These are phyloP conservation scores for Alternaria triticimaculans DNA, from an alignment of 2,329 filamentous ascomycete genomes.

Conservation along the genomic window DNA sequence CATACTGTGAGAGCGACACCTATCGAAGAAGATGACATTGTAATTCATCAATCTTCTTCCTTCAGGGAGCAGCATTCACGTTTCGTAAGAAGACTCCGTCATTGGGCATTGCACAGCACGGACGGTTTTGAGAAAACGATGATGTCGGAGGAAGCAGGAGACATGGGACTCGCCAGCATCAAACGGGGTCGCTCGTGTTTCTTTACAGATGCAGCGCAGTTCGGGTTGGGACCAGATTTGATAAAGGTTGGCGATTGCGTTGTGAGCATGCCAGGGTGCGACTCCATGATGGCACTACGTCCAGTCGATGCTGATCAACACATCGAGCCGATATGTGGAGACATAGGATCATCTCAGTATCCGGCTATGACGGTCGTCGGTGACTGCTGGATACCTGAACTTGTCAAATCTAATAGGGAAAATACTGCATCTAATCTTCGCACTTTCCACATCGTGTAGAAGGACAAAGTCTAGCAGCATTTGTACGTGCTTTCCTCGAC, in stretches of 20 bases:
- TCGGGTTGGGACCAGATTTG: not conserved
- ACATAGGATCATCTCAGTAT: not conserved
- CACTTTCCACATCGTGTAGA: not conserved
- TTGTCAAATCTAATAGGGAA: not conserved
- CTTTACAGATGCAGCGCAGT: not conserved
- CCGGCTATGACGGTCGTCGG: not conserved
- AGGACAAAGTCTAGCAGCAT: not conserved
- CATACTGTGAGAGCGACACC: not conserved
- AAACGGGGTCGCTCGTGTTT: not conserved
- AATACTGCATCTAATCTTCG: not conserved
- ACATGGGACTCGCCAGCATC: not conserved
- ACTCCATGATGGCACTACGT: not conserved
- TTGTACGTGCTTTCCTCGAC: rapidly evolving
- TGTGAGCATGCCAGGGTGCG: not conserved
- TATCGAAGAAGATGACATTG: too few relatives aligned
- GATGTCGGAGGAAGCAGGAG: too few relatives aligned
- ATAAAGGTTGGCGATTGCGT: not conserved
- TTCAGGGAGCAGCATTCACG: too few relatives aligned
- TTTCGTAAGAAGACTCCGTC: too few relatives aligned
- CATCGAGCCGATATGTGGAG: rapidly evolving
- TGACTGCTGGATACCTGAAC: not conserved
- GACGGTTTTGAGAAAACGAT: too few relatives aligned
- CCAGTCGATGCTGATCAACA: rapidly evolving
- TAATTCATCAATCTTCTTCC: too few relatives aligned
- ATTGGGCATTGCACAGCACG: too few relatives aligned